These are phyloP conservation scores for Fusarium sp. DNA, from an alignment of 2,329 filamentous ascomycete species.

Conservation along the genomic window DNA sequence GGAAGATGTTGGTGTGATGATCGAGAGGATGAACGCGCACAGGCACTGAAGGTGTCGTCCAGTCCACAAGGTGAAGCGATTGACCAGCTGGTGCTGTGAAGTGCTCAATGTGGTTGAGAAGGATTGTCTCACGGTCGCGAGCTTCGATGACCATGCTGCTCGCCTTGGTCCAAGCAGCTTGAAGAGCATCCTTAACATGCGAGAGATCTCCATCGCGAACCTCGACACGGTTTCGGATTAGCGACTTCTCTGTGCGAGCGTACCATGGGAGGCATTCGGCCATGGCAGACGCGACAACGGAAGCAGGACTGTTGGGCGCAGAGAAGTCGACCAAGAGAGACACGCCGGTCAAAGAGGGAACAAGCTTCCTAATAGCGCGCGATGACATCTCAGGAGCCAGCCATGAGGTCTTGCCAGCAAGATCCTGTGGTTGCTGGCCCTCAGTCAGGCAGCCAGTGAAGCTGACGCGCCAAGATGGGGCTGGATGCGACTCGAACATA, in stretches of 20 bases:
- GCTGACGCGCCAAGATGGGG: background rate
- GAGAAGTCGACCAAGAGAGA: slow-evolving; percentile 3
- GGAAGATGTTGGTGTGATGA: slow-evolving; percentile 10
- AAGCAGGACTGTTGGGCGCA: background rate
- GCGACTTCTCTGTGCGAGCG: background rate
- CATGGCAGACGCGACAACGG: background rate
- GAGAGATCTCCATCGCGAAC: background rate
- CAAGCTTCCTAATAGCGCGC: background rate
- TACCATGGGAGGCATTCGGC: slow-evolving; percentile 2
- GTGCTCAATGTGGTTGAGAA: background rate
- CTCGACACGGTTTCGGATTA: background rate
- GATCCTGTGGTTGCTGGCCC: background rate
- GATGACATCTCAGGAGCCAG: background rate
- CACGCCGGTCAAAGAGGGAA: background rate
- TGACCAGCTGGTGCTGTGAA: background rate
- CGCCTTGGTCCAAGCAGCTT: background rate
- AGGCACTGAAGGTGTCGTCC: background rate
- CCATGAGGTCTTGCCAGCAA: background rate
- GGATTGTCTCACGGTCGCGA: background rate
- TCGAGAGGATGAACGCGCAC: slow-evolving; percentile 3
- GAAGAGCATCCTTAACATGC: background rate
- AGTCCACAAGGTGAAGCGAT: background rate
- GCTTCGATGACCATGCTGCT: background rate
- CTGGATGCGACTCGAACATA: background rate
- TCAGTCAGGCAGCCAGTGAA: background rate